Evolutionary conservation across 768 basidiomycete genomes (phyloP).

Genomic region (Strobilomyces dryophilus): DNA sequence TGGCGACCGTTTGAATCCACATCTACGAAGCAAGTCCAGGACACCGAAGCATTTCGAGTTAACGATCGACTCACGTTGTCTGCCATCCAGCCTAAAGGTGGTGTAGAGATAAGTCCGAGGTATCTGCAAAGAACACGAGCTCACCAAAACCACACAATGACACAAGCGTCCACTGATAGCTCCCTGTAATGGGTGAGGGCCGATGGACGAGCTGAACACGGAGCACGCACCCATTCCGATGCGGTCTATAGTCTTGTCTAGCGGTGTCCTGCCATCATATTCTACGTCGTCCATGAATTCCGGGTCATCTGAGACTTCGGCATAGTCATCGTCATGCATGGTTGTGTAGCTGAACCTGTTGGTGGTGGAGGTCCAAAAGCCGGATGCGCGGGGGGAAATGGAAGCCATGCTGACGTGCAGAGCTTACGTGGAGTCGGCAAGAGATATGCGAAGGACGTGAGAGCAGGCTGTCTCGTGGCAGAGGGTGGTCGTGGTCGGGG

Average conservation of each 20-base stretch:
- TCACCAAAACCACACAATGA: conserved; percentile 87
- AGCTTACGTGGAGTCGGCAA: background rate
- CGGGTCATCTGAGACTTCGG: conserved; percentile 21
- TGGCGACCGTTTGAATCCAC: conserved; percentile 91
- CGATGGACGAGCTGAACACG: background rate
- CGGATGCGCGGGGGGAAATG: conserved; percentile 44
- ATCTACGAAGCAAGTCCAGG: conserved; percentile 52
- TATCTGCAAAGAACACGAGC: conserved; percentile 22
- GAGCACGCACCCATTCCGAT: conserved; percentile 77
- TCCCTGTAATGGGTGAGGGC: conserved; percentile 35
- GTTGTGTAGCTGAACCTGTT: conserved; percentile 36
- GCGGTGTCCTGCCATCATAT: conserved; percentile 48
- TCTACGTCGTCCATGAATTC: conserved; percentile 18
- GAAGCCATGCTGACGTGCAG: conserved; percentile 33
- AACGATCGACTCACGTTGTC: conserved; percentile 63
- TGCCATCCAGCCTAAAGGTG: conserved; percentile 76
- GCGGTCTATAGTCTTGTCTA: conserved; percentile 85
- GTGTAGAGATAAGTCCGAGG: background rate
- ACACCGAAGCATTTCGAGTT: background rate
- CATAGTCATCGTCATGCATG: conserved; percentile 34
- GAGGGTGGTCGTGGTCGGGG: background rate
- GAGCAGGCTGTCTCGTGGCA: background rate
- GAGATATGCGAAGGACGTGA: conserved; percentile 13
- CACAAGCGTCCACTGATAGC: conserved; percentile 78
- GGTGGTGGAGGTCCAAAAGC: conserved; percentile 40